phyloP scores from a whole-genome alignment of 139 green algal genomes.

The Coelastrella sp. region DNA sequence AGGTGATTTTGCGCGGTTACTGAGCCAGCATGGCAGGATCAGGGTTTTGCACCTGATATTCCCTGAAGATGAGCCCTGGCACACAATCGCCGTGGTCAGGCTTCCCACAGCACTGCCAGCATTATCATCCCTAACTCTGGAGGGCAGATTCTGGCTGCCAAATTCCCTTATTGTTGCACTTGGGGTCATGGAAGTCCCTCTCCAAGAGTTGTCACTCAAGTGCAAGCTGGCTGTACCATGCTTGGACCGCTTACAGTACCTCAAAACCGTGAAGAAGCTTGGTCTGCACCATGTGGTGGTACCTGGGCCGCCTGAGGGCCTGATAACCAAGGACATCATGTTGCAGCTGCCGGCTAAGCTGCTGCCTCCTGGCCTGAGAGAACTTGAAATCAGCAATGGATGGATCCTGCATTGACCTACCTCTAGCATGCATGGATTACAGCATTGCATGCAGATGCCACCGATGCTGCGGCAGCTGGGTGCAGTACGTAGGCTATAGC shows the following conservation, averaged over 20 bases:
- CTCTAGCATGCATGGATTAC: neutral
- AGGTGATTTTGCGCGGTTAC: constrained; percentile 34
- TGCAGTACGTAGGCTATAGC: neutral
- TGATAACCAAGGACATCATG: constrained; percentile 16
- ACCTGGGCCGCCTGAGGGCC: neutral
- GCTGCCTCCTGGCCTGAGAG: constrained; percentile 19
- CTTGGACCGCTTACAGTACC: constrained; percentile 21
- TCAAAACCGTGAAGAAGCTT: constrained; percentile 23
- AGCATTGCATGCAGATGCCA: neutral
- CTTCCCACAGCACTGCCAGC: constrained; percentile 24
- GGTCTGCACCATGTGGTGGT: constrained; percentile 6
- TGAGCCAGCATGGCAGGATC: constrained; percentile 27
- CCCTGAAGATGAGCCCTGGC: constrained; percentile 23
- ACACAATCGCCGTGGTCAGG: constrained; percentile 27
- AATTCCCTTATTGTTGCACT: constrained; percentile 41
- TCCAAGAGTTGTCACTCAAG: constrained; percentile 6
- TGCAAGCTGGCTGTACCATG: constrained; percentile 39
- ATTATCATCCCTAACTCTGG: neutral
- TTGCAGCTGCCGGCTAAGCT: constrained; percentile 39
- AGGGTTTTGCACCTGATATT: constrained; percentile 12
- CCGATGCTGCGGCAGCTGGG: neutral
- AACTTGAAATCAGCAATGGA: constrained; percentile 45
- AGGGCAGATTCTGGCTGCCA: constrained; percentile 39
- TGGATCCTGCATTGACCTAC: constrained; percentile 25
- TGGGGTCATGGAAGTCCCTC: constrained; percentile 39